phyloP scores from a whole-genome alignment of 2,329 filamentous ascomycete species.

The Aspergillus tamarii region DNA sequence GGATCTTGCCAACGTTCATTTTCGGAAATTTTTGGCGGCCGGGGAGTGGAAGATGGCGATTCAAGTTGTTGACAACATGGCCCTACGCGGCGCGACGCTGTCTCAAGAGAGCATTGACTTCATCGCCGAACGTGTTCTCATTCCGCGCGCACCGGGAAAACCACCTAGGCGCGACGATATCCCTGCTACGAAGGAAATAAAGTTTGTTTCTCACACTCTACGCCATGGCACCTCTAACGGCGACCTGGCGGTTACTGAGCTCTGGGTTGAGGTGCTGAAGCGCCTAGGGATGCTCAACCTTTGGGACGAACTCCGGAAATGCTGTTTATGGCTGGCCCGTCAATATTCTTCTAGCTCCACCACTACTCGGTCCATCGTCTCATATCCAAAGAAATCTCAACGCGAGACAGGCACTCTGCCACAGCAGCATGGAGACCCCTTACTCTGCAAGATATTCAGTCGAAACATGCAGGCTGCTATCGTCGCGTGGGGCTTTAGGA shows the following conservation, averaged over 20 bases:
- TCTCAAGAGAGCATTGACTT: slow-evolving; percentile 48
- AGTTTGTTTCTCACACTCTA: slow-evolving; percentile 52
- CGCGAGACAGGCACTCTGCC: background rate
- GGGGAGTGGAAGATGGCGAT: slow-evolving; percentile 35
- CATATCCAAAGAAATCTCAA: slow-evolving; percentile 8
- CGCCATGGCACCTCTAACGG: slow-evolving; percentile 52
- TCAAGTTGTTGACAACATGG: slow-evolving; percentile 54
- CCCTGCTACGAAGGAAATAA: slow-evolving; percentile 42
- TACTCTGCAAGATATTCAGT: slow-evolving; percentile 48
- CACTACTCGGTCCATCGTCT: slow-evolving; percentile 13
- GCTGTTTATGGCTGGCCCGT: slow-evolving; percentile 56
- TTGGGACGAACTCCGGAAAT: slow-evolving; percentile 55
- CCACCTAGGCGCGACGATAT: slow-evolving; percentile 29
- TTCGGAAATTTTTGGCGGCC: slow-evolving; percentile 42
- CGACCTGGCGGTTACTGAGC: slow-evolving; percentile 43
- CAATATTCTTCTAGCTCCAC: slow-evolving; percentile 37
- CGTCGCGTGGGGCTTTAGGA: slow-evolving; percentile 54
- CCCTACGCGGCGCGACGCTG: slow-evolving; percentile 45
- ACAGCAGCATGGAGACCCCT: slow-evolving; percentile 22
- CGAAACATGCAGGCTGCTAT: slow-evolving; percentile 50
- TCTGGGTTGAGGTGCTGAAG: slow-evolving; percentile 63
- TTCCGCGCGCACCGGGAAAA: slow-evolving; percentile 31
- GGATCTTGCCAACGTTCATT: slow-evolving; percentile 41
- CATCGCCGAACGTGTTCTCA: slow-evolving; percentile 43
- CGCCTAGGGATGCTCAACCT: slow-evolving; percentile 61